phyloP scores from a whole-genome alignment of 1,139 yeast species.

The Yarrowia galli region DNA sequence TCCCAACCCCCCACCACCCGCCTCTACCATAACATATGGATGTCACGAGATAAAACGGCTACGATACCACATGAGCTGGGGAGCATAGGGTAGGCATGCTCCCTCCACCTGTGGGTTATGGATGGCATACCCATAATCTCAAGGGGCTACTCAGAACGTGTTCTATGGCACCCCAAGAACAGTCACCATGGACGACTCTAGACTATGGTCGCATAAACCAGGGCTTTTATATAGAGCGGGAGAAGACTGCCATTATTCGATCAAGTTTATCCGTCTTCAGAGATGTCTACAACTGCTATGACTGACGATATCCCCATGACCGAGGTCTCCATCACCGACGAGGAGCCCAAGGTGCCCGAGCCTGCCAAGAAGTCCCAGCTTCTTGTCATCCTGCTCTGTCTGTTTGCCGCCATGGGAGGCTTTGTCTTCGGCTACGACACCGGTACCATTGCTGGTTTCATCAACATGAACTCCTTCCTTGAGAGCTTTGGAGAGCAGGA shows the following conservation, averaged over 20 bases:
- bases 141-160: neutral
- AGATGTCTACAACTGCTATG: neutral
- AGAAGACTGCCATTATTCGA: neutral
- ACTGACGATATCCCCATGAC: neutral
- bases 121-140: neutral
- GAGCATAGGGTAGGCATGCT: neutral
- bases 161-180: neutral
- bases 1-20: too few species aligned
- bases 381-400: constrained; percentile 43
- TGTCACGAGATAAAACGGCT: neutral
- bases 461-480: constrained; percentile 73
- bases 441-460: constrained; percentile 71
- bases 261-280: neutral
- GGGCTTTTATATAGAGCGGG: neutral
- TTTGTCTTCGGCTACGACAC: constrained; percentile 64
- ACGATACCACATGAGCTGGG: neutral
- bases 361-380: constrained; percentile 22
- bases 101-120: neutral
- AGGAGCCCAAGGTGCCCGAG: neutral
- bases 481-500: constrained; percentile 56
- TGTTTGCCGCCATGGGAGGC: constrained; percentile 47
- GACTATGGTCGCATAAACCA: constrained; percentile 11
- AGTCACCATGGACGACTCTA: neutral
- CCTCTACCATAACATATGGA: too few species aligned
- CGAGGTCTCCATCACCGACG: constrained; percentile 1